Percentiles rank a stretch among this genome's conserved stretches.
These are phyloP conservation scores for Phytopythium montanum DNA, from an alignment of 352 stramenopile genomes.

Conservation along the genomic window DNA sequence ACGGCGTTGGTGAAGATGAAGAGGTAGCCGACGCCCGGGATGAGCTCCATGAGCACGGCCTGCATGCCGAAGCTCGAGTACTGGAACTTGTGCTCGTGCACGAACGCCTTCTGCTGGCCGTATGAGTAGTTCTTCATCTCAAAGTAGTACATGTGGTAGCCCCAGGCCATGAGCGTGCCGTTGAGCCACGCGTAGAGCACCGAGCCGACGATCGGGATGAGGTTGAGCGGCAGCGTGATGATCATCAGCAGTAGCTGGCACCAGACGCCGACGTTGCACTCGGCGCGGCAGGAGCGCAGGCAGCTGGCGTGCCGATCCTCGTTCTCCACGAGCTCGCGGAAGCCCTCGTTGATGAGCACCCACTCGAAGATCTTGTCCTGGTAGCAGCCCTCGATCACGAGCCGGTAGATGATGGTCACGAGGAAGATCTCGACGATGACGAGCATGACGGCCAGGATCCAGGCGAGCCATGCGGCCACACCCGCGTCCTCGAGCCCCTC, in stretches of 20 bases:
- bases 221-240: conserved; percentile 44
- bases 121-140: conserved; percentile 47
- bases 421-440: conserved; percentile 57
- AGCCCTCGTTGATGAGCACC: conserved; percentile 36
- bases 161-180: conserved; percentile 44
- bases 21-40: conserved; percentile 40
- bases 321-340: conserved; percentile 33
- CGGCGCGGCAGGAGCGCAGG: conserved; percentile 31
- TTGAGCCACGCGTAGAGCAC: conserved; percentile 51
- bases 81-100: conserved; percentile 32
- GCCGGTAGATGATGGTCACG: conserved; percentile 45
- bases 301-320: conserved; percentile 33
- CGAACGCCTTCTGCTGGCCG: conserved; percentile 39
- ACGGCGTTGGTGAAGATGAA: conserved; percentile 65
- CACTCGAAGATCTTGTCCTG: conserved; percentile 51
- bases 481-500: conserved; percentile 28
- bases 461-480: conserved; percentile 35
- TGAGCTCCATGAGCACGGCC: conserved; percentile 50
- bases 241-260: conserved; percentile 39
- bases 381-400: conserved; percentile 43
- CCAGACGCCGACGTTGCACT: conserved; percentile 43
- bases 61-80: conserved; percentile 57
- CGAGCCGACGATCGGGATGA: conserved; percentile 49
- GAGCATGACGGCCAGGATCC: conserved; percentile 47
- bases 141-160: conserved; percentile 65